Percentiles rank a stretch among this genome's conserved stretches.
These are phyloP conservation scores for Cordyceps tenuipes DNA, from an alignment of 2,329 filamentous ascomycete genomes.

Conservation along the genomic window DNA sequence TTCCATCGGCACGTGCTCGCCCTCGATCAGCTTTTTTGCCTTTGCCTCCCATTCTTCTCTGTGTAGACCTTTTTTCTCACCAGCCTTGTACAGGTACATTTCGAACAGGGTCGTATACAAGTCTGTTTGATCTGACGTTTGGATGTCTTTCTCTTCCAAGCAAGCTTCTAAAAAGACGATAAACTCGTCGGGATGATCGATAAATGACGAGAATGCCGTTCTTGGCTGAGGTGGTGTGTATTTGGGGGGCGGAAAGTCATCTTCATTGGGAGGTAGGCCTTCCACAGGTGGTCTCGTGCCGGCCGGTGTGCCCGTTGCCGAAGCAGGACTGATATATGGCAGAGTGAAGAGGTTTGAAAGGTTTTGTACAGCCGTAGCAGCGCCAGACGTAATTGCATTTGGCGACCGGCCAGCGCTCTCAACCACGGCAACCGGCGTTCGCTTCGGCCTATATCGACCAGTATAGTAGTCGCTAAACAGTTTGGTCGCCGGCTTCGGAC, in stretches of 20 bases:
- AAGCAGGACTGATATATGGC: conserved; percentile 66
- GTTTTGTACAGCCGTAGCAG: conserved; percentile 75
- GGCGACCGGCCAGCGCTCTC: conserved; percentile 29
- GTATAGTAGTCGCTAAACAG: conserved; percentile 95
- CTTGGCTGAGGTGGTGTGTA: conserved; percentile 78
- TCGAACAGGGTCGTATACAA: conserved; percentile 94
- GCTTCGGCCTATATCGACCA: conserved; percentile 67
- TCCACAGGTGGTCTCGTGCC: conserved; percentile 40
- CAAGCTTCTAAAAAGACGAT: conserved; percentile 89
- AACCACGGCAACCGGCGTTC: conserved; percentile 39
- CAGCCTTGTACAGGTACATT: conserved; percentile 91
- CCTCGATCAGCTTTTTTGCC: conserved; percentile 80
- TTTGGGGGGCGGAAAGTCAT: conserved; percentile 38
- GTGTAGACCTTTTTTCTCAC: conserved; percentile 57
- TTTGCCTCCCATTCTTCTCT: conserved; percentile 81
- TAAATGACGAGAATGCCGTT: conserved; percentile 90
- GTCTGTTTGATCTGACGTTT: conserved; percentile 69
- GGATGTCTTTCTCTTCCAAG: conserved; percentile 61
- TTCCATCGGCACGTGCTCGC: conserved; percentile 74
- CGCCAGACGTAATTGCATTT: conserved; percentile 44
- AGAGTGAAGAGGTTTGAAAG: conserved; percentile 75
- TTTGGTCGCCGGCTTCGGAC: conserved; percentile 70
- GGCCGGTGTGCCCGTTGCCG: conserved; percentile 41
- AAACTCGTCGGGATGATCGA: conserved; percentile 87
- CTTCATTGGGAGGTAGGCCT: conserved; percentile 40